Evolutionary conservation across 306 rosid genomes (phyloP).

Genomic region (Gillenia trifoliata): DNA sequence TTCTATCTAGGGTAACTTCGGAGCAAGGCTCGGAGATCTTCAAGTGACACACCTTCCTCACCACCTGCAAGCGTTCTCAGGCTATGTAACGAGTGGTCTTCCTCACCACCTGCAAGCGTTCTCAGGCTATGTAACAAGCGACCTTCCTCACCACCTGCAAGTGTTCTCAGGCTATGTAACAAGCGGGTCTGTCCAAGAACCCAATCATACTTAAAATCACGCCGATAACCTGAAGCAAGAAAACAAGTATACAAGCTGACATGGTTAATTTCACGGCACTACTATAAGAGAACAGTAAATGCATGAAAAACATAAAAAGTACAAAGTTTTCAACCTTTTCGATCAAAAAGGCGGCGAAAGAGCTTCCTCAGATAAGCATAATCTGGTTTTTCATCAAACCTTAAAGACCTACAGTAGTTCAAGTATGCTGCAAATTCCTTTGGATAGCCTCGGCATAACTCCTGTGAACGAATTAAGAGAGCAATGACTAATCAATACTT

Average conservation of each 20-base stretch:
- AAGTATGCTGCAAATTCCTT: constrained; percentile 91
- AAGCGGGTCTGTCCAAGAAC: too few relatives aligned
- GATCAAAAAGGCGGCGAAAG: constrained; percentile 79
- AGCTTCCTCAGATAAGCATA: constrained; percentile 93
- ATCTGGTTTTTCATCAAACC: constrained; percentile 94
- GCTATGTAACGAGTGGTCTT: neutral
- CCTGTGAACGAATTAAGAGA: constrained; percentile 37
- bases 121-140: too few relatives aligned
- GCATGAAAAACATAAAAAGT: too few relatives aligned
- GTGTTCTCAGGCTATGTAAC: constrained; percentile 15
- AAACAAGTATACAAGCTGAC: constrained; percentile 5
- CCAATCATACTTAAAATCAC: constrained; percentile 97
- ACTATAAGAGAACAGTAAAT: neutral
- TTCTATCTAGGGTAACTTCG: too few relatives aligned
- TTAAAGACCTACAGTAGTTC: constrained; percentile 84
- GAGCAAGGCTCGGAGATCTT: too few relatives aligned
- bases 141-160: constrained; percentile 72
- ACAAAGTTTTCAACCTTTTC: constrained; percentile 60
- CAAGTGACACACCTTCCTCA: too few relatives aligned
- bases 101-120: too few relatives aligned
- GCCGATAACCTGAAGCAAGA: constrained; percentile 72
- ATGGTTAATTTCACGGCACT: neutral
- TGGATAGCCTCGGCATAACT: constrained; percentile 82
- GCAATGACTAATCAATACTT: neutral
- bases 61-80: too few relatives aligned